Percentiles rank a stretch among this genome's conserved stretches.
Evolutionary conservation across 768 basidiomycete species (phyloP).

Genomic region (Russula emetica): DNA sequence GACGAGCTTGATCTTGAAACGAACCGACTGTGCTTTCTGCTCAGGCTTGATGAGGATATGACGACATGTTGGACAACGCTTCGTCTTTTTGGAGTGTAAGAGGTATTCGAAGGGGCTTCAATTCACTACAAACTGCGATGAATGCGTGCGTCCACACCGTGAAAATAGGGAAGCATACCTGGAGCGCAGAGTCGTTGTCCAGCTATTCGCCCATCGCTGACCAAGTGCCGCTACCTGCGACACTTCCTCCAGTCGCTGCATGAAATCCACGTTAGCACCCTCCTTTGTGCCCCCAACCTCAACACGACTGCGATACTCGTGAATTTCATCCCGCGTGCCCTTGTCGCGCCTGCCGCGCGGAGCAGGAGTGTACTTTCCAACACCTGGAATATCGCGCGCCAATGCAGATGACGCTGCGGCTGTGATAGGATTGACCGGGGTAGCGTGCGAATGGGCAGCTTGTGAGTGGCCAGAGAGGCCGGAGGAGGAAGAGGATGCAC

Average conservation of each 20-base stretch:
- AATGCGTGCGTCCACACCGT: not conserved
- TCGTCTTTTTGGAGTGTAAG: slow-evolving; percentile 91
- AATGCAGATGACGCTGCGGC: slow-evolving; percentile 87
- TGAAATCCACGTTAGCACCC: slow-evolving; percentile 65
- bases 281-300: slow-evolving; percentile 55
- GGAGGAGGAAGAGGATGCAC: slow-evolving; percentile 75
- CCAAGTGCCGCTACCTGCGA: slow-evolving; percentile 66
- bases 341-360: slow-evolving; percentile 54
- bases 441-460: slow-evolving; percentile 58
- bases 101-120: slow-evolving; percentile 85
- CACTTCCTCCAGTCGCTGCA: slow-evolving; percentile 58
- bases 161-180: slow-evolving; percentile 44
- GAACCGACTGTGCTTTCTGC: slow-evolving; percentile 89
- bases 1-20: slow-evolving; percentile 96
- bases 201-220: slow-evolving; percentile 78
- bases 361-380: slow-evolving; percentile 70
- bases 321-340: slow-evolving; percentile 67
- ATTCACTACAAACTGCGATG: slow-evolving; percentile 48
- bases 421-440: slow-evolving; percentile 77
- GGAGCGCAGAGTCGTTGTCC: slow-evolving; percentile 62
- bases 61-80: slow-evolving; percentile 89
- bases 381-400: slow-evolving; percentile 81
- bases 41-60: slow-evolving; percentile 99
- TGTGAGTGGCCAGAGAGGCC: slow-evolving; percentile 50
- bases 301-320: slow-evolving; percentile 68